Evolutionary conservation across 2,329 filamentous ascomycete species (phyloP).

Genomic region (Cladosporium sp.): DNA sequence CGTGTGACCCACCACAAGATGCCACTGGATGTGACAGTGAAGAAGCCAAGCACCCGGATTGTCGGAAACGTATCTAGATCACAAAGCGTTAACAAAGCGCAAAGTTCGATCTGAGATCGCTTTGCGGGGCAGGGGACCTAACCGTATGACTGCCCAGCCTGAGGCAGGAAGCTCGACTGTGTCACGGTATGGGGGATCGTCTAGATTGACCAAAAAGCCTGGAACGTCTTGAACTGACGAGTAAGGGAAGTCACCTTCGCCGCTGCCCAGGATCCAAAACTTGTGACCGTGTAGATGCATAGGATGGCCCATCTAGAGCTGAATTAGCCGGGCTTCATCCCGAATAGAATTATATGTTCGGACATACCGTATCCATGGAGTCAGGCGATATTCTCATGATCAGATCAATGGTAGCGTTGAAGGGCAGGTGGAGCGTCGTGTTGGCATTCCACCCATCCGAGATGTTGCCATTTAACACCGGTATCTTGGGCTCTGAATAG

Average conservation of each 20-base stretch:
- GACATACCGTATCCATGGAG: neutral
- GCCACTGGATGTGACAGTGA: neutral
- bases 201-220: neutral
- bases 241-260: constrained; percentile 26
- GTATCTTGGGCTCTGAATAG: neutral
- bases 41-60: neutral
- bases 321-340: neutral
- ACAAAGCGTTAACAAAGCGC: neutral
- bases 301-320: constrained; percentile 41
- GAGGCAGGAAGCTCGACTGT: neutral
- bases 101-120: neutral
- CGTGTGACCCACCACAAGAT: neutral
- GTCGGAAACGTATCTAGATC: neutral
- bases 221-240: neutral
- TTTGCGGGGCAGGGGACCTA: neutral
- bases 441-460: neutral
- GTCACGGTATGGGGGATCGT: neutral
- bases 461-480: neutral
- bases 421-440: neutral
- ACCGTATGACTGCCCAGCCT: neutral
- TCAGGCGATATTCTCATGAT: neutral
- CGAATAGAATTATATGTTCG: neutral
- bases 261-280: constrained; percentile 58
- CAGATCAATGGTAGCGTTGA: neutral
- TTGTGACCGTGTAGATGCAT: constrained; percentile 58